Evolutionary conservation across 1,139 yeast genomes (phyloP).

Genomic region (Sugiyamaella xylanicola): DNA sequence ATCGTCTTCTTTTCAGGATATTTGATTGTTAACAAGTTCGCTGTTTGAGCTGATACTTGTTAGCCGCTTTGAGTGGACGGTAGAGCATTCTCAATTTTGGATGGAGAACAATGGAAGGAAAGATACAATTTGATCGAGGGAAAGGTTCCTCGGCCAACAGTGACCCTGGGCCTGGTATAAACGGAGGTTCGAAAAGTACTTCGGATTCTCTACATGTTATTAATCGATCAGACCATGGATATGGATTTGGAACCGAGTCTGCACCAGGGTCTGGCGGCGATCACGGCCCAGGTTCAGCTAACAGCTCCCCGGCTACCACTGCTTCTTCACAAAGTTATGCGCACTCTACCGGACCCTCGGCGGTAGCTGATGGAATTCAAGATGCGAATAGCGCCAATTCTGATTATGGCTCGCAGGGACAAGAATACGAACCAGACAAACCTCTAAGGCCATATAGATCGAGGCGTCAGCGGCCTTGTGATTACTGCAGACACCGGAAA

Average conservation of each 20-base stretch:
- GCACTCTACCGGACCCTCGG: background rate
- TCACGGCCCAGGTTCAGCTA: background rate
- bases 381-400: background rate
- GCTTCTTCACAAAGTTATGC: background rate
- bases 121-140: background rate
- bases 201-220: background rate
- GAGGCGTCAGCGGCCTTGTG: slow-evolving; percentile 33
- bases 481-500: slow-evolving; percentile 37
- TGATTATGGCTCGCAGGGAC: background rate
- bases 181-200: background rate
- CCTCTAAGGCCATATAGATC: slow-evolving; percentile 14
- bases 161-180: background rate
- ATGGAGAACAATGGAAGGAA: background rate
- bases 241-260: background rate
- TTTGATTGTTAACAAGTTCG: too few relatives aligned
- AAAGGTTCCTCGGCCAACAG: background rate
- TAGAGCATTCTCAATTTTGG: too few relatives aligned
- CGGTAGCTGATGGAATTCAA: background rate
- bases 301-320: background rate
- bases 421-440: background rate
- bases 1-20: background rate
- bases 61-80: too few relatives aligned
- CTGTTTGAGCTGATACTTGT: too few relatives aligned
- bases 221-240: background rate
- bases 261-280: background rate